A percentile compares a stretch with the other conserved stretches of the same genome.
These are phyloP conservation scores for Boletus bicolor DNA, from an alignment of 768 basidiomycete species.

Conservation along the genomic window DNA sequence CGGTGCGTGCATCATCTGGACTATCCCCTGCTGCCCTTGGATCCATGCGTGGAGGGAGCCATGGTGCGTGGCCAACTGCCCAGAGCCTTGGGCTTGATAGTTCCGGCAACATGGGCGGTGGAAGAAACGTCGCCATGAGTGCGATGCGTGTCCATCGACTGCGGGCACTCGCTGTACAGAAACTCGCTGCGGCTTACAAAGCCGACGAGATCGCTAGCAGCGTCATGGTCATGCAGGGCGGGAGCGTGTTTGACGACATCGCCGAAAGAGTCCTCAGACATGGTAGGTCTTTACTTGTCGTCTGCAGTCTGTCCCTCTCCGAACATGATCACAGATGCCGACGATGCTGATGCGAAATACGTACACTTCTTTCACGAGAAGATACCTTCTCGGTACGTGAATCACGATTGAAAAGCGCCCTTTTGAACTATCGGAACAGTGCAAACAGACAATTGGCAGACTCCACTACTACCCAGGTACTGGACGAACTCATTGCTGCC, in stretches of 20 bases:
- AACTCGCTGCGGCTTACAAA: conserved; percentile 81
- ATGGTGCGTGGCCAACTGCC: conserved; percentile 57
- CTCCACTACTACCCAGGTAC: conserved; percentile 70
- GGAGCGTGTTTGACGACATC: conserved; percentile 89
- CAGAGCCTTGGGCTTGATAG: conserved; percentile 65
- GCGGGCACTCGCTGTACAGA: conserved; percentile 79
- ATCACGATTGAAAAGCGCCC: conserved; percentile 2
- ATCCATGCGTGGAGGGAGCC: conserved; percentile 49
- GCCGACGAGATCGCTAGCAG: conserved; percentile 89
- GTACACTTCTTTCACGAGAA: conserved; percentile 95
- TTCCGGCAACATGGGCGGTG: conserved; percentile 50
- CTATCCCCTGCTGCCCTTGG: conserved; percentile 72
- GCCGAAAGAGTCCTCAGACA: conserved; percentile 80
- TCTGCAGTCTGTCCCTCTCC: not conserved
- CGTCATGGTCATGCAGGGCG: conserved; percentile 95
- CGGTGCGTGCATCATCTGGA: conserved; percentile 84
- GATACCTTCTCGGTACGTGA: conserved; percentile 82
- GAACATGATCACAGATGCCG: conserved; percentile 51
- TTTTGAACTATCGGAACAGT: conserved; percentile 20
- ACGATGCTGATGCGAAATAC: conserved; percentile 77
- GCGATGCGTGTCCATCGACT: conserved; percentile 80
- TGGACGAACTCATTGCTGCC: conserved; percentile 74
- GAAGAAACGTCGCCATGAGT: conserved; percentile 79
- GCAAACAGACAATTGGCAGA: conserved; percentile 73
- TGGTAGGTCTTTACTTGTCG: conserved; percentile 37